A percentile compares a stretch with the other conserved stretches of the same genome.
These are phyloP conservation scores for Geotrichum bryndzae DNA, from an alignment of 1,139 yeast genomes.

Conservation along the genomic window DNA sequence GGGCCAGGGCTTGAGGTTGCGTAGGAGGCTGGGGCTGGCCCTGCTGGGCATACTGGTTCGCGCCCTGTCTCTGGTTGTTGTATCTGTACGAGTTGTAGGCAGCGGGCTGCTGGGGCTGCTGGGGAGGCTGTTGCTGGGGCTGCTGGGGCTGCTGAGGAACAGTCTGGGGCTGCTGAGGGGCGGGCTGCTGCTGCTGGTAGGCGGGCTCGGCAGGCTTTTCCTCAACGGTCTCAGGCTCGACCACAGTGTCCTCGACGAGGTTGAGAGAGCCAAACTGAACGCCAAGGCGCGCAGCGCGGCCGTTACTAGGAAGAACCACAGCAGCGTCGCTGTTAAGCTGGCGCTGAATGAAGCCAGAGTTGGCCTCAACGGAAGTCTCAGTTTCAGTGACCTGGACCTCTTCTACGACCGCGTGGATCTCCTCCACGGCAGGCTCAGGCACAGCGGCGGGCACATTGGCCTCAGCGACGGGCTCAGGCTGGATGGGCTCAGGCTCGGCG, in stretches of 20 bases:
- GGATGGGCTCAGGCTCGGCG: conserved; percentile 26
- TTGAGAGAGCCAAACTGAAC: conserved; percentile 66
- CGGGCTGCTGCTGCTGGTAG: conserved; percentile 20
- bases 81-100: conserved; percentile 20
- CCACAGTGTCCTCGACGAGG: conserved; percentile 33
- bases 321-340: conserved; percentile 45
- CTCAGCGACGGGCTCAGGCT: conserved; percentile 25
- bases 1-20: conserved; percentile 18
- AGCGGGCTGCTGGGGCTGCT: conserved; percentile 18
- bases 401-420: conserved; percentile 15
- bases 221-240: conserved; percentile 20
- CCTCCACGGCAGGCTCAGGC: conserved; percentile 4
- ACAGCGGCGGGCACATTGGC: neutral
- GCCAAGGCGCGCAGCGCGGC: conserved; percentile 53
- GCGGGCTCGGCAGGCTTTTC: conserved; percentile 27
- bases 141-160: conserved; percentile 7
- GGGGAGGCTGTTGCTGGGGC: conserved; percentile 19
- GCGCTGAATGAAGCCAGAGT: conserved; percentile 24
- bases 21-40: conserved; percentile 15
- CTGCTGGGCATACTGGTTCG: conserved; percentile 18
- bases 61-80: conserved; percentile 10
- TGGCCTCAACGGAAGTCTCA: conserved; percentile 8
- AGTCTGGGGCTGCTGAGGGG: conserved; percentile 19
- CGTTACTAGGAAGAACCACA: conserved; percentile 58
- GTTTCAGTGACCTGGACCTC: conserved; percentile 15